Conservation (phyloP, 2,329 filamentous ascomycete species). For the Trematosphaeria pertusa region DNA sequence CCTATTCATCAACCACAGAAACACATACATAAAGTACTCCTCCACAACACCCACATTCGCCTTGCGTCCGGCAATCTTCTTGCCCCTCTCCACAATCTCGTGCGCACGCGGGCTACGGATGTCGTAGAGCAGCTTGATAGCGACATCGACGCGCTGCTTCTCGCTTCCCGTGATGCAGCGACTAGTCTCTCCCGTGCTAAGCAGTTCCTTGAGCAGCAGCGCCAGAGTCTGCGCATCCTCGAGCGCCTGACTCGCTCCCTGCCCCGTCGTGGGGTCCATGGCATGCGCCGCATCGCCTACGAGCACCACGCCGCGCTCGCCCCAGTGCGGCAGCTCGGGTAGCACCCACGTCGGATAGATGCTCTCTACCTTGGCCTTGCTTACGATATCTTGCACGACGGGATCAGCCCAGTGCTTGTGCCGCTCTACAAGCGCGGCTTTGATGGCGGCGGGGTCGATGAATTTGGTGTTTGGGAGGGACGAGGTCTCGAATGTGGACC, state of each 20-base stretch:
- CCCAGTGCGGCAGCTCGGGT: conserved; percentile 57
- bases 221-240: conserved; percentile 57
- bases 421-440: conserved; percentile 47
- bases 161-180: neutral
- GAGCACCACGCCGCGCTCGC: conserved; percentile 57
- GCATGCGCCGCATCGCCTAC: conserved; percentile 66
- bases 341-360: conserved; percentile 60
- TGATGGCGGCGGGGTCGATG: conserved; percentile 28
- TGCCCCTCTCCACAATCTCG: conserved; percentile 24
- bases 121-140: conserved; percentile 23
- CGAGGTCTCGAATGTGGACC: conserved; percentile 49
- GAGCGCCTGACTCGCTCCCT: conserved; percentile 63
- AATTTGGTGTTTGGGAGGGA: conserved; percentile 13
- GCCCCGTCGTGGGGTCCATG: conserved; percentile 60
- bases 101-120: conserved; percentile 27
- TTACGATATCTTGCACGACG: conserved; percentile 43
- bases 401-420: conserved; percentile 57
- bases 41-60: conserved; percentile 20
- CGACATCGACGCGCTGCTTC: conserved; percentile 13
- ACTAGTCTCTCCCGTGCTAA: neutral
- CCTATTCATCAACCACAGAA: conserved; percentile 27
- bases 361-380: conserved; percentile 47
- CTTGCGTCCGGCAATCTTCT: conserved; percentile 26
- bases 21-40: conserved; percentile 29
- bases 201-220: neutral